Conservation (phyloP, 2,329 filamentous ascomycete genomes). For the Trichoderma brevicompactum region DNA sequence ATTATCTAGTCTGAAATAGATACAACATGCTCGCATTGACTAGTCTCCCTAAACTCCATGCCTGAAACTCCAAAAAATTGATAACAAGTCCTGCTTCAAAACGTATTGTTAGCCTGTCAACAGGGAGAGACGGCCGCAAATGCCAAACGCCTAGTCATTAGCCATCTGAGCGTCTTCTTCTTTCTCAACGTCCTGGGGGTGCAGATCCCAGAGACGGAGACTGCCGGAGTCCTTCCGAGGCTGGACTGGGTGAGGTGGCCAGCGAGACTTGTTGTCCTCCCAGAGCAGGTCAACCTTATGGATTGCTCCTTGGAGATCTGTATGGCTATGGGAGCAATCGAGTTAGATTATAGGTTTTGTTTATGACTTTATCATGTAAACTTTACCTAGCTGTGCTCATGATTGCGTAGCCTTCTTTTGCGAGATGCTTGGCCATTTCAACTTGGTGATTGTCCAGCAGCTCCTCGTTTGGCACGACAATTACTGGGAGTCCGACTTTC, state of each 20-base stretch:
- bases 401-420: conserved; percentile 75
- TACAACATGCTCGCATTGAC: neutral
- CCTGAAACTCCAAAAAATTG: neutral
- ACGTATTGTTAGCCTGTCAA: neutral
- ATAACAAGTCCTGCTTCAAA: neutral
- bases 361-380: conserved; percentile 36
- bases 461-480: conserved; percentile 84
- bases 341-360: neutral
- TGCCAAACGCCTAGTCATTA: conserved; percentile 43
- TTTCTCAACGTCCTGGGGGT: conserved; percentile 39
- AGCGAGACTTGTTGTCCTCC: conserved; percentile 44
- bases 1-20: conserved; percentile 20
- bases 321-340: conserved; percentile 33
- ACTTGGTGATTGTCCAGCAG: conserved; percentile 90
- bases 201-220: conserved; percentile 44
- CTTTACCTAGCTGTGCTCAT: conserved; percentile 70
- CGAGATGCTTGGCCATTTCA: conserved; percentile 79
- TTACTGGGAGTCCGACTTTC: conserved; percentile 72
- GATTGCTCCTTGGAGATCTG: conserved; percentile 44
- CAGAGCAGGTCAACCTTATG: conserved; percentile 44
- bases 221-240: conserved; percentile 26
- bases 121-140: conserved; percentile 28
- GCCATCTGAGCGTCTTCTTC: conserved; percentile 47
- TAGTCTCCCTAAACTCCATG: conserved; percentile 6
- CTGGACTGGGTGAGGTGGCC: conserved; percentile 40